These are phyloP conservation scores for Podospora appendiculata DNA, from an alignment of 495 filamentous ascomycete genomes.

Conservation along the genomic window DNA sequence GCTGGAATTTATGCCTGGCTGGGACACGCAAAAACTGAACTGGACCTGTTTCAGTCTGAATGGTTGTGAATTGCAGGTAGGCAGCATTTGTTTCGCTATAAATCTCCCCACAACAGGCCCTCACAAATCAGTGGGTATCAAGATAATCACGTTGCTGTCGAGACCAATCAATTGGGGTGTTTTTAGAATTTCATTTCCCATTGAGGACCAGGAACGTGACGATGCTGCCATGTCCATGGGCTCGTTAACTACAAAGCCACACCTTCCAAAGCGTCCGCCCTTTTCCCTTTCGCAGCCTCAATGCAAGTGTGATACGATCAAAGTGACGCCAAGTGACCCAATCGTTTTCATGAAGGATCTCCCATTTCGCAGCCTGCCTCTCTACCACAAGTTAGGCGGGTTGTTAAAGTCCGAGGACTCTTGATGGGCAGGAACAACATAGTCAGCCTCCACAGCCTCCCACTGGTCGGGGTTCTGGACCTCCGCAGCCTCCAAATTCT, in stretches of 20 bases:
- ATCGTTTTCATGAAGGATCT: conserved; percentile 14
- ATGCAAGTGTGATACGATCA: conserved; percentile 26
- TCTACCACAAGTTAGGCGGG: conserved; percentile 8
- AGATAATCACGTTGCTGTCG: too few relatives aligned
- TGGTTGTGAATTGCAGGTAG: too few relatives aligned
- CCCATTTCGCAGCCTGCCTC: background rate
- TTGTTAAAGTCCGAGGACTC: too few relatives aligned
- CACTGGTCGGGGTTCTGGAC: background rate
- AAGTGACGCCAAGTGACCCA: conserved; percentile 21
- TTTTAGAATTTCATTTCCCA: conserved; percentile 16
- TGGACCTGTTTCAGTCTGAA: too few relatives aligned
- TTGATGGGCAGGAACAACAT: background rate
- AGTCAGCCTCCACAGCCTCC: background rate
- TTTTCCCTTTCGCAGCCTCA: conserved; percentile 25
- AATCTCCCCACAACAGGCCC: too few relatives aligned
- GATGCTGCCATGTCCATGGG: conserved; percentile 16
- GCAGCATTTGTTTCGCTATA: too few relatives aligned
- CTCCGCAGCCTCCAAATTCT: conserved; percentile 5
- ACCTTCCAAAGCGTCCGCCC: conserved; percentile 19
- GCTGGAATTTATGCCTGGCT: too few relatives aligned
- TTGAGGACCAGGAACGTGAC: conserved; percentile 16
- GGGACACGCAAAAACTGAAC: too few relatives aligned
- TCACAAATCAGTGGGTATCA: too few relatives aligned
- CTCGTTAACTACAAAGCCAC: conserved; percentile 16
- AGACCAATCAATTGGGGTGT: too few relatives aligned